Percentiles rank a stretch among this genome's conserved stretches.
These are phyloP conservation scores for Solanum aculeatissimum DNA, from an alignment of 305 asterid genomes.

Conservation along the genomic window DNA sequence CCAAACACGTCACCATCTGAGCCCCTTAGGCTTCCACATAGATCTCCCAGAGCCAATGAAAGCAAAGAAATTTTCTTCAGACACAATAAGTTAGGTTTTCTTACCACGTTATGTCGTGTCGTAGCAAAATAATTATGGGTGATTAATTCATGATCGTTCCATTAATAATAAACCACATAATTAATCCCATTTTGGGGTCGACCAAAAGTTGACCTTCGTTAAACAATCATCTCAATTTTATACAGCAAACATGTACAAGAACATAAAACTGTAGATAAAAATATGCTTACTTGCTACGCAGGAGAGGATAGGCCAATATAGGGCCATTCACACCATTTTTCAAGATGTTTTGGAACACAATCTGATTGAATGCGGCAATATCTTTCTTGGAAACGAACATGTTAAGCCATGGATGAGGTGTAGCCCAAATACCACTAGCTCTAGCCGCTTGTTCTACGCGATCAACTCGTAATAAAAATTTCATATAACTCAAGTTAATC, in stretches of 20 bases:
- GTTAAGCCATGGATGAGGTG: conserved; percentile 98
- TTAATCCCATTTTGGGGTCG: not conserved
- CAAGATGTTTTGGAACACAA: conserved; percentile 62
- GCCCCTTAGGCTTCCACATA: not conserved
- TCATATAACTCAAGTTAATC: conserved; percentile 43
- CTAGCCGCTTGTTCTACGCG: conserved; percentile 58
- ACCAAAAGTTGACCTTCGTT: not conserved
- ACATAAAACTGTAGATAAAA: not conserved
- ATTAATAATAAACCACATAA: not conserved
- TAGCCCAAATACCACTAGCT: conserved; percentile 70
- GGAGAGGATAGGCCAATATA: conserved; percentile 68
- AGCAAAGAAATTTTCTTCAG: not conserved
- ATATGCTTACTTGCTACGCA: conserved; percentile 65
- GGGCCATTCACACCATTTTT: conserved; percentile 89
- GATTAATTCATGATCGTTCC: not conserved
- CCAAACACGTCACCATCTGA: not conserved
- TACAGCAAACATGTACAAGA: not conserved
- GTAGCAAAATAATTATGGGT: not conserved
- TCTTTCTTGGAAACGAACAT: conserved; percentile 55
- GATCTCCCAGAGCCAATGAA: not conserved
- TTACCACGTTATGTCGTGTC: not conserved
- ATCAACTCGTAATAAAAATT: conserved; percentile 64
- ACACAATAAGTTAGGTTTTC: not conserved
- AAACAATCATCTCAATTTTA: not conserved
- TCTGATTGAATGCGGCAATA: conserved; percentile 55